Base-by-base conservation (phyloP, 352 stramenopile genomes). In the Phytophthora capsici region DNA sequence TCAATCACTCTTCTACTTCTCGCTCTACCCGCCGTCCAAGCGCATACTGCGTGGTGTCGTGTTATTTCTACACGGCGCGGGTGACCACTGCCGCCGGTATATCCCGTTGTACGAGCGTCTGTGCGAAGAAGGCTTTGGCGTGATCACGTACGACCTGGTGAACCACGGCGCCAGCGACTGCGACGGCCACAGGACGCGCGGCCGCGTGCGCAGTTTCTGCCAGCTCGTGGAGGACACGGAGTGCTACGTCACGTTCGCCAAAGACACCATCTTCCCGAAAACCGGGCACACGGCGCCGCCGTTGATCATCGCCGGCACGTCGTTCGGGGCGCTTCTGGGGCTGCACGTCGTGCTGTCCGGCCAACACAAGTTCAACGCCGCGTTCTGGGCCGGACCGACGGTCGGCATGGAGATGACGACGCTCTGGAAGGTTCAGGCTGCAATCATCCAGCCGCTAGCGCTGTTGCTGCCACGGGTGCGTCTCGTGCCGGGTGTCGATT, bases 301-400 rank as follows among this genome's bases (percentile, higher is more conserved):
- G 26, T 54, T 87, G 25, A 65, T 86, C 53, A 77, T 90, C 57
- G 77, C 79, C 59, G 78, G 79, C 61, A 84, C 81, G 38, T 85
- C 74, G 20, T 88, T 83, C 62, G 81, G 81, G 9, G 69, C 66
- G 28, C 75, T 90, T 23, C 63, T 88, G 17, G 77, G 71, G 1
- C 46, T 85, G 16, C 79, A 87, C 67, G 77, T 73, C 9, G 61
- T 82, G 47, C 70, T 88, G 16, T 79, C 69, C 14, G 69, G 63
- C 2, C 20, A 40, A 22, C 73, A 88, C 55, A 54, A 69, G 49
- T 85, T 90, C 52, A 34, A 65, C 45, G 81, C 66, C 20, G 65
- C 71, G 19, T 69, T 88, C 47, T 79, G 84, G 55, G 73, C 73
- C 3, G 73, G 73, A 9, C 64, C 78, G 1, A 75, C 75, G 1